phyloP scores from a whole-genome alignment of 768 basidiomycete genomes.

The Favolaschia claudopus region DNA sequence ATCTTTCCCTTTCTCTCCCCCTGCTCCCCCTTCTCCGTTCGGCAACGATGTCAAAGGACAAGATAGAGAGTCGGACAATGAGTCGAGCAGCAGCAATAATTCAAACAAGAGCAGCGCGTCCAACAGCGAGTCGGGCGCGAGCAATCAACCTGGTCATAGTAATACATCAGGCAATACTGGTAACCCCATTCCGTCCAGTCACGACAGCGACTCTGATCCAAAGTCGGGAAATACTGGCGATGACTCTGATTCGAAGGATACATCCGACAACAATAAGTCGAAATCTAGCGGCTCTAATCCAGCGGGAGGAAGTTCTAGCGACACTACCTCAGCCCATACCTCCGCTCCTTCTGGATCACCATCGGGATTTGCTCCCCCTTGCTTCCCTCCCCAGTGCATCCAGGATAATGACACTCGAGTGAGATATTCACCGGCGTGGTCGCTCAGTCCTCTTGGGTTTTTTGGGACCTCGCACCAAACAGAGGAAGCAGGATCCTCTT shows the following conservation, averaged over 20 bases:
- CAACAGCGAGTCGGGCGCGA: too few species aligned
- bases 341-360: background rate
- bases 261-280: too few species aligned
- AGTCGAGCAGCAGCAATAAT: too few species aligned
- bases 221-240: background rate
- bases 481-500: conserved; percentile 36
- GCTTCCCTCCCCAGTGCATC: conserved; percentile 17
- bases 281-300: too few species aligned
- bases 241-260: too few species aligned
- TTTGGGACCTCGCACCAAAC: conserved; percentile 47
- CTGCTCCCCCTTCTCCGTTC: background rate
- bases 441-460: conserved; percentile 32
- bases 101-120: too few species aligned
- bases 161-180: too few species aligned
- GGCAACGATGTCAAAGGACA: background rate
- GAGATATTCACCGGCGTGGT: conserved; percentile 46
- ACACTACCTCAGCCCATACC: background rate
- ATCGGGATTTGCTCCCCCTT: background rate
- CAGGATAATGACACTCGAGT: conserved; percentile 47
- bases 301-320: background rate
- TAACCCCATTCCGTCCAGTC: too few species aligned
- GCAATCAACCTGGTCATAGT: too few species aligned
- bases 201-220: background rate
- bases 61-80: too few species aligned
- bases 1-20: too few species aligned